Conservation (phyloP, 31 red algal species). For the Odonthalia washingtoniensis region DNA sequence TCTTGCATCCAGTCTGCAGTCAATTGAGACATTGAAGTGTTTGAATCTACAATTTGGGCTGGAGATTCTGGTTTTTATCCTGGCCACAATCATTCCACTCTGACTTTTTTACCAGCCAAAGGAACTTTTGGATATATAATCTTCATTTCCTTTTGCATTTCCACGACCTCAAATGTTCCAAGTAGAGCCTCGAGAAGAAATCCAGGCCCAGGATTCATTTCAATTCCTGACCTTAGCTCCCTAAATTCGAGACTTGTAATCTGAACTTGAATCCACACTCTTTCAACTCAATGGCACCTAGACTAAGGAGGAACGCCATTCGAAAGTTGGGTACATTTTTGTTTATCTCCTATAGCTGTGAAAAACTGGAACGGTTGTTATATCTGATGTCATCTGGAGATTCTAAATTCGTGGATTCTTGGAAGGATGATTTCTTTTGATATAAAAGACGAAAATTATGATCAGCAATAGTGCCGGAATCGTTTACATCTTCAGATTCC, state of each 20-base stretch:
- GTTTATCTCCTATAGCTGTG: background rate
- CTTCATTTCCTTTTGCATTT: constrained; percentile 61
- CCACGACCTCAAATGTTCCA: constrained; percentile 82
- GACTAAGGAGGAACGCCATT: constrained; percentile 73
- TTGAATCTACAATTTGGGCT: background rate
- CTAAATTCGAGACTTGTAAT: constrained; percentile 80
- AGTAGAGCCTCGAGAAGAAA: constrained; percentile 74
- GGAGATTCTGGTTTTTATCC: background rate
- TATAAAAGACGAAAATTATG: background rate
- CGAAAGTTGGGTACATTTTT: constrained; percentile 78
- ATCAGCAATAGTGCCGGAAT: background rate
- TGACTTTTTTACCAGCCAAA: constrained; percentile 57
- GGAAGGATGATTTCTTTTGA: background rate
- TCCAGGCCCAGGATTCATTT: constrained; percentile 69
- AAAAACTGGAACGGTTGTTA: background rate
- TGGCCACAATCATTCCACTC: background rate
- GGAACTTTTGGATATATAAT: constrained; percentile 86
- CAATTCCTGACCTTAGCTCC: constrained; percentile 79
- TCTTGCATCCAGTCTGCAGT: constrained; percentile 38
- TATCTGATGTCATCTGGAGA: background rate
- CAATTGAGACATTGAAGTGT: constrained; percentile 33
- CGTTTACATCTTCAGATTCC: background rate
- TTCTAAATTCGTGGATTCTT: background rate
- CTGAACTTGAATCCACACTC: constrained; percentile 58
- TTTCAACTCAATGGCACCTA: constrained; percentile 76